phyloP scores from a whole-genome alignment of 129 eudicot genomes.

The Flaveria robusta region DNA sequence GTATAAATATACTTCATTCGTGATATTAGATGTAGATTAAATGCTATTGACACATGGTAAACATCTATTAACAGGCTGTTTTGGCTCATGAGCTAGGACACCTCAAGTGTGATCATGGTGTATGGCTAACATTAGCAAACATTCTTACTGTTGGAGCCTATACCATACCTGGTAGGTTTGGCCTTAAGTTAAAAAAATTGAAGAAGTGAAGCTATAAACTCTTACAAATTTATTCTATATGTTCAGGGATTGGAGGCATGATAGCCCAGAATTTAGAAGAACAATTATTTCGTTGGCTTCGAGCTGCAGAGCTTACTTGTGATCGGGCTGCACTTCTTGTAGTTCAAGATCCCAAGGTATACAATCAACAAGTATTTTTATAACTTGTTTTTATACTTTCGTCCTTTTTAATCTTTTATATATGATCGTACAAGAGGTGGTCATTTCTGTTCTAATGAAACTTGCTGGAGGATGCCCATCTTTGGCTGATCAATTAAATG shows the following conservation, averaged over 20 bases:
- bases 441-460: constrained; percentile 95
- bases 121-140: constrained; percentile 93
- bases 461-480: constrained; percentile 99
- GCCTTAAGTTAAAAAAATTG: not conserved
- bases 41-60: constrained; percentile 21
- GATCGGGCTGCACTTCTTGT: constrained; percentile 99
- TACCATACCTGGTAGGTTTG: constrained; percentile 74
- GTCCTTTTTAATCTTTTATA: constrained; percentile 19
- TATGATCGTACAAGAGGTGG: constrained; percentile 89
- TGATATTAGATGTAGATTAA: constrained; percentile 10
- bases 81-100: constrained; percentile 99
- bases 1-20: not conserved
- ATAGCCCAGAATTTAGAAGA: constrained; percentile 90
- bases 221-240: constrained; percentile 11
- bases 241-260: constrained; percentile 81
- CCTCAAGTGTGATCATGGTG: constrained; percentile 97
- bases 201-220: not conserved
- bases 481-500: constrained; percentile 90
- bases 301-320: constrained; percentile 96
- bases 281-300: constrained; percentile 90
- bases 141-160: constrained; percentile 93
- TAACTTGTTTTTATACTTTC: not conserved
- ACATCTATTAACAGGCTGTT: constrained; percentile 65
- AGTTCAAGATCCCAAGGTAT: constrained; percentile 98
- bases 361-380: constrained; percentile 1